Percentiles rank a stretch among this genome's conserved stretches.
phyloP scores from a whole-genome alignment of 2,329 filamentous ascomycete genomes.

The Pseudogymnoascus destructans region DNA sequence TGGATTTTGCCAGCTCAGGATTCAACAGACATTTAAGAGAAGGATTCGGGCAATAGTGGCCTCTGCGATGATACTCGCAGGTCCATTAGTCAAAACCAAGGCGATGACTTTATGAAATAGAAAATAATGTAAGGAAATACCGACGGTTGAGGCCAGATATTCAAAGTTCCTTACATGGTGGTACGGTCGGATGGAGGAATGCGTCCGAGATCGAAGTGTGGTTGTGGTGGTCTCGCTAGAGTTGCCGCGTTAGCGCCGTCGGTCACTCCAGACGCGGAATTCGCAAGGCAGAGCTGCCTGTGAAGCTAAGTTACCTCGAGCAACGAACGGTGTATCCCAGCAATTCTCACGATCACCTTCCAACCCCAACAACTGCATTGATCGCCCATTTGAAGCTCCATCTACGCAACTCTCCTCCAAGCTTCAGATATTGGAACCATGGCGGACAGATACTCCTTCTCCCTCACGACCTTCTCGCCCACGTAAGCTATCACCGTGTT shows the following conservation, averaged over 20 bases:
- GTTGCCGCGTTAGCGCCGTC: not conserved
- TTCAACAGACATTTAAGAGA: conserved; percentile 5
- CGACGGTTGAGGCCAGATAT: conserved; percentile 3
- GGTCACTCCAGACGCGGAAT: conserved; percentile 4
- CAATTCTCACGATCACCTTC: conserved; percentile 11
- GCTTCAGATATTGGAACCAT: conserved; percentile 38
- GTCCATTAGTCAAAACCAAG: not conserved
- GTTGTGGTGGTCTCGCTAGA: not conserved
- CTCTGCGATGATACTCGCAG: not conserved
- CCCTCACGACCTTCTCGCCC: conserved; percentile 96
- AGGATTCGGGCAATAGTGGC: not conserved
- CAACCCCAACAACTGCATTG: not conserved
- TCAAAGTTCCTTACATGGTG: not conserved
- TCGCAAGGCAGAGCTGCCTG: conserved; percentile 12
- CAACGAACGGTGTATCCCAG: not conserved
- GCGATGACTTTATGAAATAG: not conserved
- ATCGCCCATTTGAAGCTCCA: not conserved
- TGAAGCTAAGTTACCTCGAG: conserved; percentile 9
- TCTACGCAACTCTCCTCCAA: not conserved
- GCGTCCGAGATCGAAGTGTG: conserved; percentile 1
- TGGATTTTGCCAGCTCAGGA: not conserved
- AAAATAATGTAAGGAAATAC: not conserved
- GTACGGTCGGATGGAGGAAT: not conserved
- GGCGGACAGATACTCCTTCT: conserved; percentile 99
- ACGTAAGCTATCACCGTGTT: conserved; percentile 49